Percentiles rank a stretch among this genome's conserved stretches.
Conservation (phyloP, 2,329 filamentous ascomycete genomes). For the Conoideocrella luteorostrata region DNA sequence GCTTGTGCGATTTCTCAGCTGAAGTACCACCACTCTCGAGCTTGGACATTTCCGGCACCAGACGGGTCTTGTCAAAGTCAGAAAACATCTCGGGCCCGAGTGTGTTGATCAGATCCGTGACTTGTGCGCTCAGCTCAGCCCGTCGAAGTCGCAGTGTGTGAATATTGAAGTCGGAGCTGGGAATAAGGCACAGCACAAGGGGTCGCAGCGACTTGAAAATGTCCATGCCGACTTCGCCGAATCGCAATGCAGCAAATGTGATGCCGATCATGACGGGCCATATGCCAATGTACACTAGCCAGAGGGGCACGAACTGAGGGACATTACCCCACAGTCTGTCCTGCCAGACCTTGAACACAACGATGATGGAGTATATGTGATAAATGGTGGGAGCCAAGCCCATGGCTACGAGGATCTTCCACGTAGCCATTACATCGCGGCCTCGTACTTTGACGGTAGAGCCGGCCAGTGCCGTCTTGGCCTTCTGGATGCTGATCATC, state of each 20-base stretch:
- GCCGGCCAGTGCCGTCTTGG: constrained; percentile 73
- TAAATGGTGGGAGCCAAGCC: constrained; percentile 78
- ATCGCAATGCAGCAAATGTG: constrained; percentile 87
- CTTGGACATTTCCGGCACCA: constrained; percentile 52
- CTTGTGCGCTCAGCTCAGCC: constrained; percentile 68
- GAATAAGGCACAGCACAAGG: constrained; percentile 76
- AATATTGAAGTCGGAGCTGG: constrained; percentile 77
- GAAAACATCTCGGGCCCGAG: constrained; percentile 93
- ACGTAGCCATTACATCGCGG: constrained; percentile 85
- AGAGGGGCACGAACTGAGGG: constrained; percentile 73
- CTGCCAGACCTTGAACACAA: constrained; percentile 71
- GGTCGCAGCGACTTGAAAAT: constrained; percentile 92
- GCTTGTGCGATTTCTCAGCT: constrained; percentile 19
- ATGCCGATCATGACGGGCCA: constrained; percentile 79
- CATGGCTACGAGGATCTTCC: constrained; percentile 86
- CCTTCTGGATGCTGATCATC: constrained; percentile 74
- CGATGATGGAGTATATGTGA: constrained; percentile 68
- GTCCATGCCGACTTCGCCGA: constrained; percentile 98
- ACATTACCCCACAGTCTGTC: constrained; percentile 80
- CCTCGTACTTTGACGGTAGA: constrained; percentile 86
- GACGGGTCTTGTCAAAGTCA: constrained; percentile 78
- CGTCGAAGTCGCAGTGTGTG: constrained; percentile 68
- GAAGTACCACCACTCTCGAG: constrained; percentile 26
- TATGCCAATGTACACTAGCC: constrained; percentile 66
- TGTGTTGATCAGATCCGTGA: constrained; percentile 90